Base-by-base conservation (phyloP, 352 stramenopile species). In the Pythium scleroteichum region DNA sequence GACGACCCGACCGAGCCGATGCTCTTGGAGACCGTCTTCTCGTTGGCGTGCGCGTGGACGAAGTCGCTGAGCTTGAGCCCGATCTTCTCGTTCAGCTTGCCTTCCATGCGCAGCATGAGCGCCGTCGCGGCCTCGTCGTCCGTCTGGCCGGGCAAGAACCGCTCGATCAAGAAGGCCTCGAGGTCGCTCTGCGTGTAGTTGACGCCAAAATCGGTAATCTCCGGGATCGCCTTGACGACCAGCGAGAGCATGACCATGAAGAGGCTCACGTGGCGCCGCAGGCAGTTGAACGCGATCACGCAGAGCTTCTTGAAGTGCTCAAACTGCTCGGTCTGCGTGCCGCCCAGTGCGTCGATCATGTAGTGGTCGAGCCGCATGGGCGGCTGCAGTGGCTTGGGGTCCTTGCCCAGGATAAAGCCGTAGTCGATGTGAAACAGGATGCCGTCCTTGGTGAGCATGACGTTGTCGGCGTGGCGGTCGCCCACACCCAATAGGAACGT, bases 391-490 rank as follows among this genome's bases (percentile, higher is more conserved):
- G 97, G 96, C 78, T 99, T 99, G 4, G 97, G 97, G 67, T 99
- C 97, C 57, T 97, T 92, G 41, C 97, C 97, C 59, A 99, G 89
- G 59, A 99, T 98, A 66, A 99, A 99, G 4, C 97, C 96, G 72
- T 99, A 99, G 79, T 98, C 97, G 69, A 99, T 99, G 67, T 99
- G 98, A 76, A 99, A 99, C 33, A 99, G 85, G 60, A 98, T 92
- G 12, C 98, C 98, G 64, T 94, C 90, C 38, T 92, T 92, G 32
- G 85, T 95, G 4, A 99, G 82, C 95, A 99, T 98, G 48, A 99
- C 97, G 70, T 99, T 99, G 73, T 99, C 97, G 6, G 98, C 85
- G 68, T 99, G 98, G 5, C 98, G 82, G 78, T 99, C 98, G 23
- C 98, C 98, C 47, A 99, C 96, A 27, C 97, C 96, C n/a, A 99